Evolutionary conservation across 768 basidiomycete genomes (phyloP), one percentile per base, ranked within the genome.

Genomic region (Sarcomyxa edulis): DNA sequence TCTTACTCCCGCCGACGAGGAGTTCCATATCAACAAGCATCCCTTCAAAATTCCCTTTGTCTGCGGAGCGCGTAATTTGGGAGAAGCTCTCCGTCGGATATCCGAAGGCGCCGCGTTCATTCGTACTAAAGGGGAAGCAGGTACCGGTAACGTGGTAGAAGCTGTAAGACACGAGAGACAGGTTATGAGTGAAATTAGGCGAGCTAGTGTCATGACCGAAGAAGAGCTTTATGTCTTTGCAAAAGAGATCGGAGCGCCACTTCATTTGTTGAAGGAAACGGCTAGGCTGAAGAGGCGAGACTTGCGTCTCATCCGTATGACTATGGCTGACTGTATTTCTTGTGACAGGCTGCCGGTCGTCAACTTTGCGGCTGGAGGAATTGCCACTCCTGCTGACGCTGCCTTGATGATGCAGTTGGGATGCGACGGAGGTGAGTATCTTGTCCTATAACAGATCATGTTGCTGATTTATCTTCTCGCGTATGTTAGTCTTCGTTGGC

Each of bases 401-500:
- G 96, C 96, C 3, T 62, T 97, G 46, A 96, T 97, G 95, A 98
- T 98, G 94, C 92, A 95, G 55, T 76, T 98, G 24, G 92, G 95
- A 24, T 92, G 91, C 60, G 95, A 95, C 55, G 92, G 94, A 69
- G 86, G 93, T 93, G 53, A 46, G 81, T 60, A 29, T 4, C 2
- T n/a, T 39, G 11, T 31, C 22, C 47, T n/a, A n/a, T n/a, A n/a
- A n/a, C n/a, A n/a, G n/a, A n/a, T n/a, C n/a, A n/a, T n/a, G n/a
- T 22, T 46, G 41, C 40, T 51, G 25, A 44, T 36, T 33, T 10
- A 34, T 22, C 27, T 39, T 31, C 32, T 24, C n/a, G 14, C 19
- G 29, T 31, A 45, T 39, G 40, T 24, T 55, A 88, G 95, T 99
- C 22, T 99, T 99, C 51, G 95, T 99, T 44, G 95, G 95, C 26